A percentile compares a stretch with the other conserved stretches of the same genome.
Evolutionary conservation across 768 basidiomycete species (phyloP).

Genomic region (Hygrophoropsis aurantiaca): DNA sequence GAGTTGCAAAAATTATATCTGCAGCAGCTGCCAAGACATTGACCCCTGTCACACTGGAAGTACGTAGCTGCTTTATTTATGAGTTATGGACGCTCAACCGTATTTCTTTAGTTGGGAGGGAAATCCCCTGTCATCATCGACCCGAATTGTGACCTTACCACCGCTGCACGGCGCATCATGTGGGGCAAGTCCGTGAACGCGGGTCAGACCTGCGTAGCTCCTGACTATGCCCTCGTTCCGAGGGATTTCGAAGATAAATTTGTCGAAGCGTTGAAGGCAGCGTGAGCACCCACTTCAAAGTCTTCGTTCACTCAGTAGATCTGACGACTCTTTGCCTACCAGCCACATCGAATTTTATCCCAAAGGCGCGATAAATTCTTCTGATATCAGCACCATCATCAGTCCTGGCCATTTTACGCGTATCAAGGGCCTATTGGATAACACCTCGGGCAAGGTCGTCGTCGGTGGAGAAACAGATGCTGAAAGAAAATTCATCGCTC

Average conservation of each 20-base stretch:
- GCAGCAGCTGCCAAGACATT: conserved; percentile 75
- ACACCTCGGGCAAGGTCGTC: conserved; percentile 63
- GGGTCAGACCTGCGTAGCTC: conserved; percentile 74
- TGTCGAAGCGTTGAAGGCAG: conserved; percentile 40
- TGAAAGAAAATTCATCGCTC: conserved; percentile 61
- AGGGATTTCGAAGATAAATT: conserved; percentile 38
- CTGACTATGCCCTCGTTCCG: conserved; percentile 53
- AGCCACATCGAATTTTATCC: conserved; percentile 38
- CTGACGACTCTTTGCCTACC: background rate
- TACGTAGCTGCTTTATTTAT: conserved; percentile 17
- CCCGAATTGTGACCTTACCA: conserved; percentile 61
- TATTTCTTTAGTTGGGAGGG: conserved; percentile 53
- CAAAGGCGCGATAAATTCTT: conserved; percentile 40
- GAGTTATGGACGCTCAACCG: too few species aligned
- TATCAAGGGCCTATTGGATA: conserved; percentile 60
- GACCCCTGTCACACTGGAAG: conserved; percentile 65
- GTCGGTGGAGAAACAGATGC: conserved; percentile 64
- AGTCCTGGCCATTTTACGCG: conserved; percentile 55
- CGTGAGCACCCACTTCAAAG: conserved; percentile 30
- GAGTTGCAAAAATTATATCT: conserved; percentile 67
- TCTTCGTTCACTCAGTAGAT: background rate
- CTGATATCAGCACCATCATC: conserved; percentile 53
- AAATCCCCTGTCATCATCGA: conserved; percentile 79
- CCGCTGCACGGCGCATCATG: conserved; percentile 67
- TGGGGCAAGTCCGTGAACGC: conserved; percentile 83